Base-by-base conservation (phyloP, 108 stramenopile species). In the Parietichytrium sp. region DNA sequence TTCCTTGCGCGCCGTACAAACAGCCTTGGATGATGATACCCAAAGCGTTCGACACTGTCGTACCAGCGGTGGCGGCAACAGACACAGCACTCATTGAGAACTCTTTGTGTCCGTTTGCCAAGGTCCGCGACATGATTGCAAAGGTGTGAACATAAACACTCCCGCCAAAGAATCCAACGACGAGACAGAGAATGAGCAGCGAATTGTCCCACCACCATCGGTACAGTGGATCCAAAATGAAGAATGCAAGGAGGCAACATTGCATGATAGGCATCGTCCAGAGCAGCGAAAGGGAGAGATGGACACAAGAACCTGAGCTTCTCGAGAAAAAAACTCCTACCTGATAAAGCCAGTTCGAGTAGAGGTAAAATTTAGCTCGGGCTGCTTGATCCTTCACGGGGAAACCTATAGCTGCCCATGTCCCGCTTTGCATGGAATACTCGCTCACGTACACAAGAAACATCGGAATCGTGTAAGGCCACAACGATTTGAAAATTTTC, bases 381-480 rank as follows among this genome's bases (percentile, higher is more conserved):
- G 90, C 82, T 1, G 49, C 53, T 50, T 81, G 79, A 49, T 84
- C 72, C 15, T 80, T 77, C 3, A 92, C 88, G 3, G 93, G 93
- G 80, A 93, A 92, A 4, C 93, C 92, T 50, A 94, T 91, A 29
- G 92, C 82, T 3, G 89, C 88, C 93, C 93, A 94, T 4, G 89
- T 85, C 4, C 93, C 93, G 4, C 89, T 82, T 78, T 91, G 89
- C 10, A 88, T 78, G 3, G 85, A 54, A 81, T 93, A 94, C 81
- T 94, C 93, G 7, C 92, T 86, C 18, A 88, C 82, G 52, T 94
- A 94, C 4, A 94, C 93, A 29, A 84, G 54, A 81, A 94, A 94
- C 36, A 94, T 82, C 0, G 92, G 81, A 10, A 81, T 33, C 4
- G 55, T 33, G 26, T 55, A 54, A 7, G 54, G 81, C 81, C 52